Conservation (phyloP, 164 flowering plant genomes). For the Chimonanthus salicifolius region DNA sequence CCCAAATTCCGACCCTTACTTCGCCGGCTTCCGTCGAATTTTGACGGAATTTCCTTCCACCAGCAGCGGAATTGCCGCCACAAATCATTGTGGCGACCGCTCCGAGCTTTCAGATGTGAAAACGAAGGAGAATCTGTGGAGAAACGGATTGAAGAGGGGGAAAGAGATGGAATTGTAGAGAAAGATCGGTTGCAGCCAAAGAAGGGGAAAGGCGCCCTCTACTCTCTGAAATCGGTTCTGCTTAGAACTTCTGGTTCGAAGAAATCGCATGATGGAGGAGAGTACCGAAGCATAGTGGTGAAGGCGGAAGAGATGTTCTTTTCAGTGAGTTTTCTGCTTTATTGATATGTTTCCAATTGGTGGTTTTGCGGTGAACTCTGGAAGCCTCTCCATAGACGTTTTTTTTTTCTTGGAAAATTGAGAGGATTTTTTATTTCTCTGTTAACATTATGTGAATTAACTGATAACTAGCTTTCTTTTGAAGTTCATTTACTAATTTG, state of each 20-base stretch:
- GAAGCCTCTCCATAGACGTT: background rate
- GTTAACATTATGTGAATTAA: too few relatives aligned
- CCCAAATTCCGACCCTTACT: constrained; percentile 14
- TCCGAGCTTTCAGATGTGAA: constrained; percentile 46
- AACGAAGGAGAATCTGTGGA: constrained; percentile 28
- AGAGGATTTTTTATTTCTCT: background rate
- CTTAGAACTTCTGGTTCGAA: constrained; percentile 28
- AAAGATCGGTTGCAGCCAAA: constrained; percentile 5
- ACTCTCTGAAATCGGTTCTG: constrained; percentile 31
- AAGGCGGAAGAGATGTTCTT: constrained; percentile 33
- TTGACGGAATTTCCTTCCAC: constrained; percentile 17
- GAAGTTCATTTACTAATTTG: too few relatives aligned
- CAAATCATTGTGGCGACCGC: constrained; percentile 21
- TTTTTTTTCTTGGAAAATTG: background rate
- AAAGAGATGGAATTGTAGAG: constrained; percentile 5
- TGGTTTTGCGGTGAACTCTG: background rate
- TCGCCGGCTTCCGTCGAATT: constrained; percentile 9
- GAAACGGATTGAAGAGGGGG: constrained; percentile 13
- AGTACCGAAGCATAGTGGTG: constrained; percentile 23
- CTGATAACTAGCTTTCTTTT: too few relatives aligned
- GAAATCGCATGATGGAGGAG: constrained; percentile 16
- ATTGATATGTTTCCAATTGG: background rate
- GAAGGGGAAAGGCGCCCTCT: constrained; percentile 30
- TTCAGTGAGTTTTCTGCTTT: constrained; percentile 37
- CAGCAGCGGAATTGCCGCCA: constrained; percentile 13